A percentile compares a stretch with the other conserved stretches of the same genome.
Conservation (phyloP, 2,329 filamentous ascomycete species). For the Fusarium transvaalense region DNA sequence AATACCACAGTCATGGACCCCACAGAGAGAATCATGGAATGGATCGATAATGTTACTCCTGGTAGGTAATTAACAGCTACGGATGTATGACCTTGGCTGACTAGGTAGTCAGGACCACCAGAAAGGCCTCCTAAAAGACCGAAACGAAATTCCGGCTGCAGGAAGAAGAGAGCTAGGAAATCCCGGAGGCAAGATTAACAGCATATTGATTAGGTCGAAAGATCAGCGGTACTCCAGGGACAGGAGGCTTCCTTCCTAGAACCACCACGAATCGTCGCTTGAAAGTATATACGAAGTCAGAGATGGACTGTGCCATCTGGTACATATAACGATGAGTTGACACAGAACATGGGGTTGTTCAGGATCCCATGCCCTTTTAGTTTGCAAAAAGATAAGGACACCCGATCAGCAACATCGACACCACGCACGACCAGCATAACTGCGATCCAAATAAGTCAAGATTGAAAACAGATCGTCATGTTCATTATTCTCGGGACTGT, state of each 20-base stretch:
- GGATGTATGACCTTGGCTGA: neutral
- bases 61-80: neutral
- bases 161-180: neutral
- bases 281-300: neutral
- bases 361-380: neutral
- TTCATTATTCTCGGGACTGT: constrained; percentile 27
- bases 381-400: too few relatives aligned
- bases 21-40: neutral
- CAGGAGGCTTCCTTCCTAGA: neutral
- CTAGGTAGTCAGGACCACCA: neutral
- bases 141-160: neutral
- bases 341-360: too few relatives aligned
- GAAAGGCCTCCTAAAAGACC: neutral
- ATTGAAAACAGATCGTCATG: constrained; percentile 14
- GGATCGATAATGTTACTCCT: neutral
- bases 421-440: neutral
- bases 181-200: neutral
- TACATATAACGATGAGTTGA: neutral
- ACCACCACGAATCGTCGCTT: neutral
- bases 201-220: too few relatives aligned
- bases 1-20: neutral
- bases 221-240: too few relatives aligned
- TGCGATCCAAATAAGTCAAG: neutral
- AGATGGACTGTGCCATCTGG: neutral
- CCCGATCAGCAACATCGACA: neutral